These are phyloP conservation scores for Xanthoconium stramineum DNA, from an alignment of 768 basidiomycete species.

Conservation along the genomic window DNA sequence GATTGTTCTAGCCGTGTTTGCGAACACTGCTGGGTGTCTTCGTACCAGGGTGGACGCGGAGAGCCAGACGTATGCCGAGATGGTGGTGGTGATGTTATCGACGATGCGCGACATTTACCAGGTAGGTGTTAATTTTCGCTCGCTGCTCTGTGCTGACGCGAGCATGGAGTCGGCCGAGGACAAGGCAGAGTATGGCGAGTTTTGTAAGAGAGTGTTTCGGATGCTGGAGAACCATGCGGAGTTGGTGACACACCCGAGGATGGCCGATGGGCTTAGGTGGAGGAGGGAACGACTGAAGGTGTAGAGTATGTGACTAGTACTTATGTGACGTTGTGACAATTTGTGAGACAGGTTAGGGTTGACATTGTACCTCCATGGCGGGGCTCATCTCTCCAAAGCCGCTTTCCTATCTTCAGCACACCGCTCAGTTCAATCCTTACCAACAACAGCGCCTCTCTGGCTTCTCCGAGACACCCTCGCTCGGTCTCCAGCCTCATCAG, in stretches of 20 bases:
- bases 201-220: constrained; percentile 34
- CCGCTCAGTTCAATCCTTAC: constrained; percentile 58
- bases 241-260: constrained; percentile 32
- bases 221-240: constrained; percentile 29
- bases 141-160: constrained; percentile 4
- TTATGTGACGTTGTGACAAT: no score
- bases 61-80: constrained; percentile 39
- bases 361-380: constrained; percentile 31
- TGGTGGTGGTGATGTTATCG: constrained; percentile 45
- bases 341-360: neutral
- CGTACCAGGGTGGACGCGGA: constrained; percentile 28
- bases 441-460: constrained; percentile 41
- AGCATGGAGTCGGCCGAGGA: constrained; percentile 9
- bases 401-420: constrained; percentile 62
- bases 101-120: constrained; percentile 47
- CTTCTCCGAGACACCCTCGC: constrained; percentile 65
- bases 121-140: constrained; percentile 31
- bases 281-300: neutral
- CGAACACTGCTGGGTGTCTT: constrained; percentile 40
- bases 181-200: constrained; percentile 32
- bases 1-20: constrained; percentile 41
- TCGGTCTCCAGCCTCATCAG: constrained; percentile 48
- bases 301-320: neutral
- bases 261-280: constrained; percentile 35
- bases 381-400: constrained; percentile 62